Base-by-base conservation (phyloP, 495 filamentous ascomycete genomes). In the Xanthoparmelia taractica region DNA sequence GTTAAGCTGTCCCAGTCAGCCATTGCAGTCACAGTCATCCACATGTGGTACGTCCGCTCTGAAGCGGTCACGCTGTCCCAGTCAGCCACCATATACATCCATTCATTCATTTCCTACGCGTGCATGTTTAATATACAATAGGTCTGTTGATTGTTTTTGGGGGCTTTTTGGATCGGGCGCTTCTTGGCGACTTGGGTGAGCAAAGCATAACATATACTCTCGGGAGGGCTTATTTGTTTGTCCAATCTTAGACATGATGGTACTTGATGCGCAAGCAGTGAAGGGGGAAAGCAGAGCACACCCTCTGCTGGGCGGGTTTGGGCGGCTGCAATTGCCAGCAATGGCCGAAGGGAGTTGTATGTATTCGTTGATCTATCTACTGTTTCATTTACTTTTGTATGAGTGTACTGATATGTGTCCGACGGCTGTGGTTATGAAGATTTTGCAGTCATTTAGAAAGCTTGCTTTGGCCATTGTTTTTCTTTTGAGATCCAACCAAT, bases 191-290 rank as follows among this genome's bases (percentile, higher is more conserved):
- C 15, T 18, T 18, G 5, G 33, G 15, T 33, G 50, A 54, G 50
- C 50, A 25, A 54, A n/a, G 50, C 50, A 54, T 54, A 54, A 4
- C 50, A 54, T 54, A 33, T 54, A 54, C 29, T 54, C 50, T 23
- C 15, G 1, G 27, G 50, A 29, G 2, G 27, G 50, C 27, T 12
- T 54, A 10, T 54, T 29, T 54, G 20, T 54, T 4, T 33, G 29
- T 54, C 50, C 20, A 25, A 2, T 54, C 15, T 50, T 50, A 29
- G 47, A 29, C 25, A 15, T 8, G 12, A 27, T 50, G 11, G 47
- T 50, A 27, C 23, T 29, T 50, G 13, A 27, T 29, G 23, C 25
- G 47, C 23, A 25, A 50, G 47, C 47, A 50, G 15, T 8, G 1
- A 10, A 54, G 2, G 29, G 50, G 50, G 43, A 45, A 54, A 29